These are phyloP conservation scores for Lipomyces japonicus DNA, from an alignment of 805 yeast genomes.

Conservation along the genomic window DNA sequence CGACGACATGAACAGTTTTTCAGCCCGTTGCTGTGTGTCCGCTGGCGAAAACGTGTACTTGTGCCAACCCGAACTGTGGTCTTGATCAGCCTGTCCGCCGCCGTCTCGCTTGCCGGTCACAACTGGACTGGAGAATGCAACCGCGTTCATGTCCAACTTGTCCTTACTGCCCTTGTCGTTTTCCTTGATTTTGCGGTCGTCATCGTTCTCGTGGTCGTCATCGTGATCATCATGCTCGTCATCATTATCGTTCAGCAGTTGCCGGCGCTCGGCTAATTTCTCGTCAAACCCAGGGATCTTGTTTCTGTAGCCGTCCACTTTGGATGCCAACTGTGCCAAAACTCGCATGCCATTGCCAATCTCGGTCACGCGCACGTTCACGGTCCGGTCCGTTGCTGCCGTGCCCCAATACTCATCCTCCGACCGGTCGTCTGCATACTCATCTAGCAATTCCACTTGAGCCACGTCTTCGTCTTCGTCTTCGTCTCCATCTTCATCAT, in stretches of 20 bases:
- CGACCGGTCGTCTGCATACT: constrained; percentile 14
- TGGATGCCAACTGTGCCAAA: constrained; percentile 5
- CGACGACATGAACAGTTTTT: constrained; percentile 12
- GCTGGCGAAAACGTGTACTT: constrained; percentile 14
- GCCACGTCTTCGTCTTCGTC: background rate
- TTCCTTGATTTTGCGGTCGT: background rate
- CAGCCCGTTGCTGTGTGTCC: constrained; percentile 20
- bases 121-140: constrained; percentile 18
- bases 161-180: background rate
- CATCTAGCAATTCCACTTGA: background rate
- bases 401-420: constrained; percentile 26
- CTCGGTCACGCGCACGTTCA: constrained; percentile 2
- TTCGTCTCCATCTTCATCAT: constrained; percentile 5
- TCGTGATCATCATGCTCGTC: constrained; percentile 6
- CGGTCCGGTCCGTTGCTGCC: constrained; percentile 6
- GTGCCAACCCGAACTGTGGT: background rate
- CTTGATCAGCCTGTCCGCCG: background rate
- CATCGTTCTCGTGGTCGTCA: constrained; percentile 7
- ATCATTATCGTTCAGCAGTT: constrained; percentile 15
- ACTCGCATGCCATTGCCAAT: constrained; percentile 22
- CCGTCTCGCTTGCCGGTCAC: background rate
- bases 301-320: constrained; percentile 15
- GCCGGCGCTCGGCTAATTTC: constrained; percentile 17
- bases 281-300: constrained; percentile 20
- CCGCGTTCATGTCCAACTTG: background rate